phyloP scores from a whole-genome alignment of 1,139 yeast species.

The Taiozyma onychis region DNA sequence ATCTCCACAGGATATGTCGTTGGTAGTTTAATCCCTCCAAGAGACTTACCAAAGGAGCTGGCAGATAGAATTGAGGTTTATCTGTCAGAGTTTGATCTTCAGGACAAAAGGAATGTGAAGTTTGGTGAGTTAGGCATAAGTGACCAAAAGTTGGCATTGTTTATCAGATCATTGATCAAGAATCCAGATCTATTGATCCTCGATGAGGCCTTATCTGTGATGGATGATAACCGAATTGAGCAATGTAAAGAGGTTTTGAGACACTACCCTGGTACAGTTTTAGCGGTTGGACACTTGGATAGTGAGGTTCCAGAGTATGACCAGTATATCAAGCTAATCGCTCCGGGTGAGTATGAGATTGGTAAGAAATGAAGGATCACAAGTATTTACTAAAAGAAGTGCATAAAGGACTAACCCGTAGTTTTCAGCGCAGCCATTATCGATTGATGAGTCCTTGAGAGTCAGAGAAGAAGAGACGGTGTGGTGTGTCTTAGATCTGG shows the following conservation, averaged over 20 bases:
- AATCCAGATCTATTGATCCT: constrained; percentile 72
- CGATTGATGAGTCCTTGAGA: too few species aligned
- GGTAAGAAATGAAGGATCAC: constrained; percentile 4
- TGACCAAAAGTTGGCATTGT: constrained; percentile 72
- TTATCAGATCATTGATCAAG: constrained; percentile 71
- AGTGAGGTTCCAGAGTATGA: constrained; percentile 58
- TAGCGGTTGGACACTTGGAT: constrained; percentile 71
- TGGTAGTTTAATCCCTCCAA: constrained; percentile 43
- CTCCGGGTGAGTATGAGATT: constrained; percentile 30
- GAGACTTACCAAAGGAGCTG: constrained; percentile 34
- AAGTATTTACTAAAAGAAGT: too few species aligned
- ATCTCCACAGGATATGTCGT: constrained; percentile 71
- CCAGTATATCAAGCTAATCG: constrained; percentile 36
- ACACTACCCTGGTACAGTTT: constrained; percentile 59
- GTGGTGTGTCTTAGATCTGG: too few species aligned
- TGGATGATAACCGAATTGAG: constrained; percentile 64
- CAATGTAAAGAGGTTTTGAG: constrained; percentile 63
- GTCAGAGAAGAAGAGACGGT: too few species aligned
- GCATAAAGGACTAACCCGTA: too few species aligned
- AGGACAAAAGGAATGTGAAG: constrained; percentile 26
- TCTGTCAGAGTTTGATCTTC: constrained; percentile 30
- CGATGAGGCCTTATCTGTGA: constrained; percentile 92
- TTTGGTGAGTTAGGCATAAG: constrained; percentile 59
- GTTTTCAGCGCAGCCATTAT: too few species aligned
- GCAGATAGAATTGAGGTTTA: constrained; percentile 29